phyloP scores from a whole-genome alignment of 768 basidiomycete species.

The Pleurotus cornucopiae region DNA sequence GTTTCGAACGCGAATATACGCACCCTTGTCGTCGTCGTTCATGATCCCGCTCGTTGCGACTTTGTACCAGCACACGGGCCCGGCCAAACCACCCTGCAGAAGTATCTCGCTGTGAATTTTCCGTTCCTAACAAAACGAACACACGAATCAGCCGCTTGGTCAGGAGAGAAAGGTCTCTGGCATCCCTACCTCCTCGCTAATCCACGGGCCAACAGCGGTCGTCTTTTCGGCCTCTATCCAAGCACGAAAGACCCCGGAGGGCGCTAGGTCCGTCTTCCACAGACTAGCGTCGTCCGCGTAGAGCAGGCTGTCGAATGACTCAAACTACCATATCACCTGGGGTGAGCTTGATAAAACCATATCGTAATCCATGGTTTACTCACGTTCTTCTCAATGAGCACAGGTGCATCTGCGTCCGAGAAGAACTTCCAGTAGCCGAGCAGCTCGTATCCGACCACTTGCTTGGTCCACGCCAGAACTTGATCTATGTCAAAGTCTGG shows the following conservation, averaged over 20 bases:
- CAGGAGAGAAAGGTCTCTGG: not conserved
- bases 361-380: too few relatives aligned
- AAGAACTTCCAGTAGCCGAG: conserved; percentile 36
- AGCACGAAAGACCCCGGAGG: conserved; percentile 28
- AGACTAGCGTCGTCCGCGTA: conserved; percentile 28
- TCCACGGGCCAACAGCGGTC: conserved; percentile 16
- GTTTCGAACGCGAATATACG: conserved; percentile 3
- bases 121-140: conserved; percentile 19
- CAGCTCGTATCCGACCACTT: conserved; percentile 23
- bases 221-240: conserved; percentile 28
- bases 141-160: too few relatives aligned
- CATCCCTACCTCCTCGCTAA: not conserved
- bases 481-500: conserved; percentile 8
- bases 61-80: conserved; percentile 32
- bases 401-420: conserved; percentile 24
- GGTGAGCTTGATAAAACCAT: too few relatives aligned
- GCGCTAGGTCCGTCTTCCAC: conserved; percentile 31
- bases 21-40: conserved; percentile 30
- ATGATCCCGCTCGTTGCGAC: conserved; percentile 19
- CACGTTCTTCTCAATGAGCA: conserved; percentile 25
- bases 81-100: conserved; percentile 22
- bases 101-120: conserved; percentile 15
- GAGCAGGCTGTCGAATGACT: conserved; percentile 31
- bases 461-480: conserved; percentile 15
- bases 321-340: conserved; percentile 20